A percentile compares a stretch with the other conserved stretches of the same genome.
These are phyloP conservation scores for Petasospora rhodanensis DNA, from an alignment of 1,139 yeast species.

Conservation along the genomic window DNA sequence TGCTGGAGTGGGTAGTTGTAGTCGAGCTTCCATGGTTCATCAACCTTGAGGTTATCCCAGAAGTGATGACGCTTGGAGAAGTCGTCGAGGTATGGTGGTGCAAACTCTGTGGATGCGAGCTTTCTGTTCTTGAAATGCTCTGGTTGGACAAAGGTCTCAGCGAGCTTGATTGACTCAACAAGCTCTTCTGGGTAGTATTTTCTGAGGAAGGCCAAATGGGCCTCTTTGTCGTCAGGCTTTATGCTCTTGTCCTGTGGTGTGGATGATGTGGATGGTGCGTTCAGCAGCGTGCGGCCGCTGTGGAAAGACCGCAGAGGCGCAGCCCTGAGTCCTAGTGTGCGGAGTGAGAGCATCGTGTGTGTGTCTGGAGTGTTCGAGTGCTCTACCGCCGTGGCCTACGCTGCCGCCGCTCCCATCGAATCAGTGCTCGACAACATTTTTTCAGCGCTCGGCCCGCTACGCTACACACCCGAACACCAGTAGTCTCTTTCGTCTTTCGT, in stretches of 20 bases:
- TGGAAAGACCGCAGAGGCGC: too few relatives aligned
- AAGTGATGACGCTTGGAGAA: conserved; percentile 51
- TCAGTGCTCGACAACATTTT: too few relatives aligned
- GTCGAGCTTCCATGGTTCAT: conserved; percentile 37
- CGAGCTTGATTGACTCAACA: conserved; percentile 72
- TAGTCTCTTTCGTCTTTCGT: too few relatives aligned
- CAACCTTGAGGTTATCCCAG: conserved; percentile 49
- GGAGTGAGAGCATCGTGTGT: too few relatives aligned
- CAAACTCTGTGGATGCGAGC: conserved; percentile 39
- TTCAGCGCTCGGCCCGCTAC: too few relatives aligned
- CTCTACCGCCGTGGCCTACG: too few relatives aligned
- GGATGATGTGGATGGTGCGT: too few relatives aligned
- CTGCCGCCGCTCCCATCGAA: too few relatives aligned
- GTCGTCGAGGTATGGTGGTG: conserved; percentile 60
- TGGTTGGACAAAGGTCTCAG: conserved; percentile 73
- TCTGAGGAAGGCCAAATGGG: conserved; percentile 57
- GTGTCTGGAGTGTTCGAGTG: too few relatives aligned
- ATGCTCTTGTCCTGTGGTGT: background rate
- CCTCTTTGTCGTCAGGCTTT: conserved; percentile 7
- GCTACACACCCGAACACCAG: too few relatives aligned
- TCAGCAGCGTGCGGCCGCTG: too few relatives aligned
- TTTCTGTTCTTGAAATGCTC: conserved; percentile 41
- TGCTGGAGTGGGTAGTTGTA: conserved; percentile 39
- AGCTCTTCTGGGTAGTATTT: conserved; percentile 75
- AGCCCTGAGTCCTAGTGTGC: too few relatives aligned